Evolutionary conservation across 2,329 filamentous ascomycete genomes (phyloP).

Genomic region (Neonectria punicea): DNA sequence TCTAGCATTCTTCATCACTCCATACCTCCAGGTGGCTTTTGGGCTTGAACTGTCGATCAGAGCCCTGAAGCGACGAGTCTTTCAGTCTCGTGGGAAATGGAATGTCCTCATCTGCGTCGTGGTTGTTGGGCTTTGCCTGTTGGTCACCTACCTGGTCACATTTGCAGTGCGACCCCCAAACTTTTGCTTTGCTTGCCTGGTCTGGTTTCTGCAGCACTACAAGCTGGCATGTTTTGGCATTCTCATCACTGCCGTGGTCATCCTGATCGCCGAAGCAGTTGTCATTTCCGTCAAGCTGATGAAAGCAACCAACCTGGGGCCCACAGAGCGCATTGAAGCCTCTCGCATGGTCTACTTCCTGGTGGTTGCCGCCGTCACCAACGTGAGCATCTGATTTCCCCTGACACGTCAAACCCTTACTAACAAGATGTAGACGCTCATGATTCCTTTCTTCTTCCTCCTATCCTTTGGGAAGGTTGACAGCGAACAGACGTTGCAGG

Average conservation of each 20-base stretch:
- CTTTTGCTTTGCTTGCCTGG: constrained; percentile 73
- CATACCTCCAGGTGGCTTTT: constrained; percentile 73
- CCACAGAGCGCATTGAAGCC: constrained; percentile 69
- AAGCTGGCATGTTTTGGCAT: constrained; percentile 66
- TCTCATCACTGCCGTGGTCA: constrained; percentile 60
- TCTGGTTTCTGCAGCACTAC: constrained; percentile 74
- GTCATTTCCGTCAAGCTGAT: constrained; percentile 68
- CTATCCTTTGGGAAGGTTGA: constrained; percentile 58
- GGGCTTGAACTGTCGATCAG: constrained; percentile 69
- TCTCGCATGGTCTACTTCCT: constrained; percentile 78
- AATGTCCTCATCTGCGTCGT: constrained; percentile 66
- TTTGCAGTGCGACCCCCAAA: constrained; percentile 64
- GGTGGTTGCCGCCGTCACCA: constrained; percentile 64
- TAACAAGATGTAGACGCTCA: constrained; percentile 60
- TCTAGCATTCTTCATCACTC: constrained; percentile 70
- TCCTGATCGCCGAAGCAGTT: constrained; percentile 61
- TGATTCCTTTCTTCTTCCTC: constrained; percentile 72
- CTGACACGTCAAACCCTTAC: constrained; percentile 7
- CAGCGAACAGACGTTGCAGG: constrained; percentile 55
- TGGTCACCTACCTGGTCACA: constrained; percentile 69
- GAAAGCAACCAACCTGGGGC: constrained; percentile 63
- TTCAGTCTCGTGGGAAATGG: constrained; percentile 69
- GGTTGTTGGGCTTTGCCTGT: constrained; percentile 59
- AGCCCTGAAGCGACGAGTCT: constrained; percentile 64
- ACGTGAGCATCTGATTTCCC: constrained; percentile 56